phyloP scores from a whole-genome alignment of 1,139 yeast species.

The Suhomyces coccinellae region DNA sequence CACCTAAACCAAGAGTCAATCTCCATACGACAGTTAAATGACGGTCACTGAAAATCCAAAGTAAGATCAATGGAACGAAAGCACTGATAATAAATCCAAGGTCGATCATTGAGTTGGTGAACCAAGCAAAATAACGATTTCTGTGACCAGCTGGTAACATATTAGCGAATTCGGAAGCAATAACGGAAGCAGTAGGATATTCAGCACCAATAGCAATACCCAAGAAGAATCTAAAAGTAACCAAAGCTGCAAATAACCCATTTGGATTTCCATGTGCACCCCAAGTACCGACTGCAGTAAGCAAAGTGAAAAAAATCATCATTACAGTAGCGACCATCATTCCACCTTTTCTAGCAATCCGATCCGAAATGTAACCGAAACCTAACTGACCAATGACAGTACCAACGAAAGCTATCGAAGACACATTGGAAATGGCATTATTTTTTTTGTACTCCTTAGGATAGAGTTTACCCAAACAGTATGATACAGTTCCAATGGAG shows the following conservation, averaged over 20 bases:
- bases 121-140: slow-evolving; percentile 86
- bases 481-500: slow-evolving; percentile 49
- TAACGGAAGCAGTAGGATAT: slow-evolving; percentile 91
- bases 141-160: slow-evolving; percentile 76
- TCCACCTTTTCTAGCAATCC: slow-evolving; percentile 49
- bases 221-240: slow-evolving; percentile 80
- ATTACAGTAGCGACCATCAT: slow-evolving; percentile 47
- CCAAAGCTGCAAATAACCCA: slow-evolving; percentile 80
- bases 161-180: slow-evolving; percentile 89
- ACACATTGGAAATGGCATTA: slow-evolving; percentile 46
- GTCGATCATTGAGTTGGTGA: slow-evolving; percentile 88
- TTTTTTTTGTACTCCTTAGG: slow-evolving; percentile 32
- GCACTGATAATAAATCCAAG: slow-evolving; percentile 81
- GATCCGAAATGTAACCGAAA: slow-evolving; percentile 47
- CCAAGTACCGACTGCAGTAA: slow-evolving; percentile 73
- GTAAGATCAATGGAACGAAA: slow-evolving; percentile 80
- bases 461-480: slow-evolving; percentile 33
- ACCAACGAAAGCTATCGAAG: slow-evolving; percentile 51
- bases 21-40: slow-evolving; percentile 89
- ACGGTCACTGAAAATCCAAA: slow-evolving; percentile 75
- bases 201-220: slow-evolving; percentile 90
- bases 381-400: slow-evolving; percentile 51
- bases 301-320: slow-evolving; percentile 54
- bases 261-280: slow-evolving; percentile 58
- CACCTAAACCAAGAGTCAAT: slow-evolving; percentile 87